Conservation (phyloP, 441 rosid genomes). For the Populus trichocarpa region DNA sequence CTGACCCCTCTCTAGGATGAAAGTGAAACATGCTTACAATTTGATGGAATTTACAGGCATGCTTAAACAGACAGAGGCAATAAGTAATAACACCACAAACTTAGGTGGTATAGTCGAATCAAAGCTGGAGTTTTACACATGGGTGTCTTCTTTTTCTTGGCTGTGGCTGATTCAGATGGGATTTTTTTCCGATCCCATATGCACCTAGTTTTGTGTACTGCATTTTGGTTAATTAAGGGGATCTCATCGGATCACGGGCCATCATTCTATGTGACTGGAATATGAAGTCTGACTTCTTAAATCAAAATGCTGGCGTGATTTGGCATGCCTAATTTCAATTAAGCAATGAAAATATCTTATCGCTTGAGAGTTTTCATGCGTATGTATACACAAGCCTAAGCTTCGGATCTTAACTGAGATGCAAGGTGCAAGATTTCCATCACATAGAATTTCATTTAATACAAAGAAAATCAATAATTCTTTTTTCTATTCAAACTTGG, state of each 20-base stretch:
- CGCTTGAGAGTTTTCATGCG: no score
- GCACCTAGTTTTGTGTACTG: not conserved
- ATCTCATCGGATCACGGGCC: not conserved
- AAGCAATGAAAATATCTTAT: not conserved
- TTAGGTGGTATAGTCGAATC: constrained; percentile 20
- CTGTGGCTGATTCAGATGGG: not conserved
- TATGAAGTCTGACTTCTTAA: no score
- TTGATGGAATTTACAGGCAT: constrained; percentile 22
- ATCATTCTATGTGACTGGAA: not conserved
- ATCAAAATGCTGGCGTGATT: no score
- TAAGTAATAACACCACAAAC: constrained; percentile 27
- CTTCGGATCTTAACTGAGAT: not conserved
- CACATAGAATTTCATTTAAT: no score
- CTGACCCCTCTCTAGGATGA: constrained; percentile 11
- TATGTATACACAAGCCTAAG: no score
- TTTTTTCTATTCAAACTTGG: no score
- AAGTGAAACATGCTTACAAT: constrained; percentile 19
- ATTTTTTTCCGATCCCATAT: not conserved
- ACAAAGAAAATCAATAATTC: no score
- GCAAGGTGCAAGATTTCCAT: no score
- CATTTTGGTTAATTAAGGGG: not conserved
- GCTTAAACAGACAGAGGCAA: constrained; percentile 20
- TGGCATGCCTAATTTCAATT: not conserved
- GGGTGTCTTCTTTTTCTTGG: constrained; percentile 1
- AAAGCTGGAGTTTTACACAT: constrained; percentile 21